Evolutionary conservation across 305 asterid genomes (phyloP).

Genomic region (Solanum hybrid): DNA sequence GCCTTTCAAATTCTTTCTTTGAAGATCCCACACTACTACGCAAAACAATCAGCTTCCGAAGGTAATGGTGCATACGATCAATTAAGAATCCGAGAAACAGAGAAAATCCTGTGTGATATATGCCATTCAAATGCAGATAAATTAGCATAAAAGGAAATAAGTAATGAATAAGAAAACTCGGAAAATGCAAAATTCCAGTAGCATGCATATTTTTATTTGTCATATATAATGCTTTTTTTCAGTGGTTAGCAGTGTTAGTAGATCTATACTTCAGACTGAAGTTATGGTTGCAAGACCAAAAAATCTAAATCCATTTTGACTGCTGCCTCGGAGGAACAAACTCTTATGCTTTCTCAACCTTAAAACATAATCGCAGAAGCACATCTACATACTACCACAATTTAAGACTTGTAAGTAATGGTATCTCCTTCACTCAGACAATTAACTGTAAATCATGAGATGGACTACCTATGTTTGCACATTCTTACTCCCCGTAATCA

Average conservation of each 20-base stretch:
- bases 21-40: constrained; percentile 54
- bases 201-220: background rate
- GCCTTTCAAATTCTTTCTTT: constrained; percentile 55
- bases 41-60: constrained; percentile 44
- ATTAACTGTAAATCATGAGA: background rate
- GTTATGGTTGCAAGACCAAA: background rate
- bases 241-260: background rate
- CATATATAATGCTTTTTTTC: background rate
- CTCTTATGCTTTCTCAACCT: background rate
- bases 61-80: constrained; percentile 91
- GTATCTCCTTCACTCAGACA: background rate
- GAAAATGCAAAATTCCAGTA: background rate
- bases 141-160: background rate
- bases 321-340: background rate
- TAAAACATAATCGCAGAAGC: background rate
- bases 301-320: background rate
- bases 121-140: background rate
- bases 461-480: background rate
- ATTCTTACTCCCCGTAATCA: background rate
- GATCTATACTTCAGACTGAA: background rate
- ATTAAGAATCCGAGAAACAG: constrained; percentile 76
- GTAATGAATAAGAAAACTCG: background rate
- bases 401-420: background rate
- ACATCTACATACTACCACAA: background rate
- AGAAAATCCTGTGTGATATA: constrained; percentile 51